Conservation (phyloP, 768 basidiomycete species). For the Cystoderma amianthinum region DNA sequence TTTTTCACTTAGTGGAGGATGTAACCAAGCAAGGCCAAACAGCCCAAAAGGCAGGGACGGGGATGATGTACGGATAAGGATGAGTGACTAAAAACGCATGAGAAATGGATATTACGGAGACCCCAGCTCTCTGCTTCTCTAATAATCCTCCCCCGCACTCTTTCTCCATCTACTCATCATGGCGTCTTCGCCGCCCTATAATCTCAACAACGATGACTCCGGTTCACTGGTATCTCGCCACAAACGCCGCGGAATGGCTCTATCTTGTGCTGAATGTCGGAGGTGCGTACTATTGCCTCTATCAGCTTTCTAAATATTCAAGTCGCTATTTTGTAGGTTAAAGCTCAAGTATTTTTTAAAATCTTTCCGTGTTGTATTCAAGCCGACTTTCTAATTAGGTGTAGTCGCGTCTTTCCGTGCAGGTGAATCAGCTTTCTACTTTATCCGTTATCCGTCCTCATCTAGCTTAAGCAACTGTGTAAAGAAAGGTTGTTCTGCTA, state of each 20-base stretch:
- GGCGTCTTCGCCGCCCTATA: slow-evolving; percentile 8
- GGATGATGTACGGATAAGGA: too few species aligned
- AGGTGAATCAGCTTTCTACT: slow-evolving; percentile 27
- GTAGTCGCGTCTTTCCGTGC: slow-evolving; percentile 62
- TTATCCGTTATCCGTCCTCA: slow-evolving; percentile 1
- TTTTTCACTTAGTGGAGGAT: neutral
- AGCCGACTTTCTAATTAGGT: slow-evolving; percentile 32
- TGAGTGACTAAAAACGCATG: slow-evolving; percentile 1
- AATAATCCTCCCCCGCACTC: neutral
- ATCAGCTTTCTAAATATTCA: slow-evolving; percentile 9
- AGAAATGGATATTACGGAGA: slow-evolving; percentile 3
- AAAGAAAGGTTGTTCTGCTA: slow-evolving; percentile 52
- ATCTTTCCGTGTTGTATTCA: slow-evolving; percentile 5
- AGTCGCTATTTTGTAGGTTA: slow-evolving; percentile 37
- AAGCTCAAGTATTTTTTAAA: slow-evolving; percentile 52
- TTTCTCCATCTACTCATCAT: slow-evolving; percentile 6
- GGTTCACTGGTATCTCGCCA: slow-evolving; percentile 27
- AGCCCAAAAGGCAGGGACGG: slow-evolving; percentile 1
- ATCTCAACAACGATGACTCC: slow-evolving; percentile 14
- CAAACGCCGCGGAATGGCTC: slow-evolving; percentile 48
- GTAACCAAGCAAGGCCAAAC: slow-evolving; percentile 2
- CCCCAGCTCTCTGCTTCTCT: slow-evolving; percentile 1
- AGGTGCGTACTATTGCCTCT: slow-evolving; percentile 29
- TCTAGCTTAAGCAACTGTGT: slow-evolving; percentile 39
- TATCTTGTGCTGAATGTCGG: slow-evolving; percentile 67